Percentiles rank a stretch among this genome's conserved stretches.
Conservation (phyloP, 345 rosid genomes). For the Sonneratia caseolaris region DNA sequence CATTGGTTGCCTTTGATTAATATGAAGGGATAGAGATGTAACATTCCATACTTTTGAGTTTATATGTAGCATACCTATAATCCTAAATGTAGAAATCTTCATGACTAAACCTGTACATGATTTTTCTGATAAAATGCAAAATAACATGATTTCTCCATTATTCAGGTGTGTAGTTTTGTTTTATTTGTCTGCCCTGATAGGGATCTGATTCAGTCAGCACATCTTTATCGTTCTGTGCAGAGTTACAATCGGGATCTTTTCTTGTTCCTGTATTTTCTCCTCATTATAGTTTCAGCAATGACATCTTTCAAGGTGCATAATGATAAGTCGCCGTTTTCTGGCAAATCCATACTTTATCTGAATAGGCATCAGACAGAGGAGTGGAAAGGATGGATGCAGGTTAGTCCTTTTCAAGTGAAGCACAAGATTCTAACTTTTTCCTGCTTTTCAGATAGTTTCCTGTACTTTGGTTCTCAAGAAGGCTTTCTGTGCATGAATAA, state of each 20-base stretch:
- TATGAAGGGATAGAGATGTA: not conserved
- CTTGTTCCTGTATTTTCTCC: constrained; percentile 84
- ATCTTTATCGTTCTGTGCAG: constrained; percentile 39
- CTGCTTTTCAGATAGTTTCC: constrained; percentile 7
- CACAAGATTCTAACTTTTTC: constrained; percentile 4
- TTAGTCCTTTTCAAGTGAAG: constrained; percentile 24
- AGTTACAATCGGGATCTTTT: constrained; percentile 84
- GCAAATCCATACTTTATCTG: constrained; percentile 82
- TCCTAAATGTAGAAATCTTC: not conserved
- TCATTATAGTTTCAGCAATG: constrained; percentile 86
- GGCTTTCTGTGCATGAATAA: not conserved
- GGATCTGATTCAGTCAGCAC: constrained; percentile 12
- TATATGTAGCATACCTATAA: not conserved
- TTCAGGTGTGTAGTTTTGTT: not conserved
- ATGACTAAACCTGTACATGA: not conserved
- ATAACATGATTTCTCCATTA: not conserved
- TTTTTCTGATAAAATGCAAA: not conserved
- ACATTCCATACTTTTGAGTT: not conserved
- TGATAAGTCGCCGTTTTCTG: constrained; percentile 81
- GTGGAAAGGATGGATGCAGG: constrained; percentile 99
- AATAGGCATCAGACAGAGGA: constrained; percentile 99
- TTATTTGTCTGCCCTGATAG: not conserved
- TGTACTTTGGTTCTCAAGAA: not conserved
- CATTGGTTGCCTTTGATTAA: not conserved
- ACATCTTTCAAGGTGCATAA: constrained; percentile 83